phyloP scores from a whole-genome alignment of 495 filamentous ascomycete species.

The Podospora conica region DNA sequence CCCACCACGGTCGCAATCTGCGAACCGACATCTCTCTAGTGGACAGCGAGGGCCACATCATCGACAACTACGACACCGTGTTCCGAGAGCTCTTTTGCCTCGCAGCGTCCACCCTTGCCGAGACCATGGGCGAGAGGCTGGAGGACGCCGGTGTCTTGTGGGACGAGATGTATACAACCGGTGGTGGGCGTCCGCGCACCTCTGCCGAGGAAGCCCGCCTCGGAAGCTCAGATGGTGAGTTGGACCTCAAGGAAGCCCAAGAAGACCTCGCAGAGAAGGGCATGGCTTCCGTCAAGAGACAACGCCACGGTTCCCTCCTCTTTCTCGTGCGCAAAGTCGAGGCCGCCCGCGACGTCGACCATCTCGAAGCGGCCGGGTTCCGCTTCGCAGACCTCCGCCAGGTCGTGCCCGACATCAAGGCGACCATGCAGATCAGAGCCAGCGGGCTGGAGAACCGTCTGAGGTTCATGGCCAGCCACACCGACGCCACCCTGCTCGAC shows the following conservation, averaged over 20 bases:
- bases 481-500: constrained; percentile 45
- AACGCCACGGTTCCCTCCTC: constrained; percentile 65
- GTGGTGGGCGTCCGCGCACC: constrained; percentile 18
- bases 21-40: constrained; percentile 30
- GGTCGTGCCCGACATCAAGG: constrained; percentile 59
- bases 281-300: constrained; percentile 20
- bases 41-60: constrained; percentile 38
- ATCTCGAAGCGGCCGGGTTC: constrained; percentile 66
- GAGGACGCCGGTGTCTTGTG: constrained; percentile 66
- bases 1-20: constrained; percentile 20
- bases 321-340: constrained; percentile 69
- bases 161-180: constrained; percentile 68
- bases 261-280: constrained; percentile 27
- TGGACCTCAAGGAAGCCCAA: neutral
- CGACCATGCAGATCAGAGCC: constrained; percentile 63
- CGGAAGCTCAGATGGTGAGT: neutral
- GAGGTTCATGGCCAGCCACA: constrained; percentile 55
- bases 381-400: constrained; percentile 66
- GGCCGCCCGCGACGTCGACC: constrained; percentile 46
- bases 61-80: constrained; percentile 62
- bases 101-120: constrained; percentile 66
- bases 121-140: constrained; percentile 54
- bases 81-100: constrained; percentile 88
- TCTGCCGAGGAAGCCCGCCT: neutral
- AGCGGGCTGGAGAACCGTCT: constrained; percentile 50